Base-by-base conservation (phyloP, 768 basidiomycete species). In the Postia placenta region DNA sequence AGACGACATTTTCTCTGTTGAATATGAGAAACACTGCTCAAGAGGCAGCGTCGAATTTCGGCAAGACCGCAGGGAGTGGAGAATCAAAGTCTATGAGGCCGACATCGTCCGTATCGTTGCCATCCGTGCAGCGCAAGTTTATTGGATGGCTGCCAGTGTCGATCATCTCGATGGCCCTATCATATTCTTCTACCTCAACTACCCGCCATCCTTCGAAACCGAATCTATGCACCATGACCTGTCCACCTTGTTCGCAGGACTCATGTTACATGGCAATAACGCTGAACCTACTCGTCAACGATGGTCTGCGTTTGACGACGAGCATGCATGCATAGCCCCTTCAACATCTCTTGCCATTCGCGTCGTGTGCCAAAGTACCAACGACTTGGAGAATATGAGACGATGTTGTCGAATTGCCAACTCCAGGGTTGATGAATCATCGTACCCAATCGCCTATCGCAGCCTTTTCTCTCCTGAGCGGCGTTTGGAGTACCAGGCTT, bases 1-100 rank as follows among this genome's bases (percentile, higher is more conserved):
- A n/a, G 80, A 81, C 56, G 60, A 66, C 4, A 68, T 72, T 0
- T 73, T 78, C 50, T 87, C 83, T 15, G 61, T 76, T 38, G 82
- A 85, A 62, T 80, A 75, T 72, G 78, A 80, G 62, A 62, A 67
- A 22, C 11, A 36, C 5, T 66, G 62, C 41, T 33, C 39, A 38
- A 30, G 47, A 22, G 67, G 69, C n/a, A 22, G 36, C 12, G 54
- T 81, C 24, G 42, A 43, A 28, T 79, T 63, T 50, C 51, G 69
- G 42, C 58, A 67, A 1, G 71, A 79, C 25, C 67, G 69, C 40
- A 66, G 79, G 45, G 76, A 80, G 55, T 61, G 81, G 15, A 69
- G 71, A 5, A 63, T 82, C 41, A 58, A 51, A 22, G 28, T 52
- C 1, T 17, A 45, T 11, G 49, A 64, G 4, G 4, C 15, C 11